These are phyloP conservation scores for Pichia membranifaciens DNA, from an alignment of 805 yeast genomes.

Conservation along the genomic window DNA sequence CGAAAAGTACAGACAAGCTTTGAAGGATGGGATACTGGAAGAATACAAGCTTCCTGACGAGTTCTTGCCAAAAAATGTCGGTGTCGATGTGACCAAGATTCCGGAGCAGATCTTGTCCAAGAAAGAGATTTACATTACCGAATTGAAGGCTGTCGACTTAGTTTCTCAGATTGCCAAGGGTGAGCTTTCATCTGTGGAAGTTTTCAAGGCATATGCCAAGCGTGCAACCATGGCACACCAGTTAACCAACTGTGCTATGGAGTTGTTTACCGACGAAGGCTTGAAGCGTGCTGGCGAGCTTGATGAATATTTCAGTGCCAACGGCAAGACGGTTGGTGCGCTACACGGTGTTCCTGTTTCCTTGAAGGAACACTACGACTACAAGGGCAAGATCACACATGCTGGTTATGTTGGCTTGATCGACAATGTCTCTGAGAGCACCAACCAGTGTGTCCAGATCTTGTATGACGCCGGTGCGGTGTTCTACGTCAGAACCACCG, in stretches of 20 bases:
- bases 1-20: conserved; percentile 26
- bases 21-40: conserved; percentile 23
- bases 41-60: conserved; percentile 17
- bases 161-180: conserved; percentile 34
- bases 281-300: conserved; percentile 42
- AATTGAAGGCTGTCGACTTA: conserved; percentile 31
- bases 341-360: conserved; percentile 62
- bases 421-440: conserved; percentile 36
- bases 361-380: conserved; percentile 50
- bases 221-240: conserved; percentile 46
- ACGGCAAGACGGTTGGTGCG: conserved; percentile 48
- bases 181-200: conserved; percentile 36
- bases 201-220: conserved; percentile 41
- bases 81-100: conserved; percentile 25
- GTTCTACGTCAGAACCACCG: conserved; percentile 50
- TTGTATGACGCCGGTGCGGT: conserved; percentile 50
- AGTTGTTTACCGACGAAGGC: conserved; percentile 43
- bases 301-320: conserved; percentile 42
- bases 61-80: conserved; percentile 17
- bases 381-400: conserved; percentile 46
- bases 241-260: conserved; percentile 43
- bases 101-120: conserved; percentile 30
- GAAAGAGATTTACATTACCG: conserved; percentile 40
- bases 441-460: conserved; percentile 36
- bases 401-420: conserved; percentile 41